These are phyloP conservation scores for Aspergillus piperis DNA, from an alignment of 2,329 filamentous ascomycete genomes.

Conservation along the genomic window DNA sequence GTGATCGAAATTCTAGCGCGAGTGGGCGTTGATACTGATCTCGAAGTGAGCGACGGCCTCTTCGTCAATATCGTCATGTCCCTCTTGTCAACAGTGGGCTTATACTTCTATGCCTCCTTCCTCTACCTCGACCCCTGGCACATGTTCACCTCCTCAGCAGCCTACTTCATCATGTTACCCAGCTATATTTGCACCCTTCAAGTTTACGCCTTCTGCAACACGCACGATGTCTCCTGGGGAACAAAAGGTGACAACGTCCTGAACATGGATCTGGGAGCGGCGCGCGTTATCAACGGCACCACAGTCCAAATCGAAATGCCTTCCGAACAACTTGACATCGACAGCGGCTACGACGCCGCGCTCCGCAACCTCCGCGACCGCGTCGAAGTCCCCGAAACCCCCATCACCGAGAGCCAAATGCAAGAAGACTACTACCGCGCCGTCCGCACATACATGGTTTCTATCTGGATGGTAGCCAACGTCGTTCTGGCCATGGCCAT, in stretches of 20 bases:
- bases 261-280: slow-evolving; percentile 86
- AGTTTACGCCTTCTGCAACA: slow-evolving; percentile 98
- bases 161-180: slow-evolving; percentile 92
- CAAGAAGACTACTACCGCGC: slow-evolving; percentile 99
- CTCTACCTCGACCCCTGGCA: slow-evolving; percentile 98
- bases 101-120: slow-evolving; percentile 96
- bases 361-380: slow-evolving; percentile 93
- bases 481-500: slow-evolving; percentile 92
- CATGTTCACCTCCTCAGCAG: slow-evolving; percentile 87
- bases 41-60: slow-evolving; percentile 74
- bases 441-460: slow-evolving; percentile 96
- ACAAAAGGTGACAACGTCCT: slow-evolving; percentile 98
- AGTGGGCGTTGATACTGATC: slow-evolving; percentile 41
- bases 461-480: slow-evolving; percentile 91
- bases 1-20: slow-evolving; percentile 70
- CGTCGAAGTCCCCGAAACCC: slow-evolving; percentile 70
- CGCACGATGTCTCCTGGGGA: slow-evolving; percentile 97
- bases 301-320: slow-evolving; percentile 97
- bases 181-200: slow-evolving; percentile 96
- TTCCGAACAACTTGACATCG: slow-evolving; percentile 94
- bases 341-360: slow-evolving; percentile 95
- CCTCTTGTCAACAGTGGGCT: slow-evolving; percentile 80
- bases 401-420: slow-evolving; percentile 72
- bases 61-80: slow-evolving; percentile 95
- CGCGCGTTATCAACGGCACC: slow-evolving; percentile 71